A percentile compares a stretch with the other conserved stretches of the same genome.
phyloP scores from a whole-genome alignment of 495 filamentous ascomycete species.

The Hypomontagnella monticulosa region DNA sequence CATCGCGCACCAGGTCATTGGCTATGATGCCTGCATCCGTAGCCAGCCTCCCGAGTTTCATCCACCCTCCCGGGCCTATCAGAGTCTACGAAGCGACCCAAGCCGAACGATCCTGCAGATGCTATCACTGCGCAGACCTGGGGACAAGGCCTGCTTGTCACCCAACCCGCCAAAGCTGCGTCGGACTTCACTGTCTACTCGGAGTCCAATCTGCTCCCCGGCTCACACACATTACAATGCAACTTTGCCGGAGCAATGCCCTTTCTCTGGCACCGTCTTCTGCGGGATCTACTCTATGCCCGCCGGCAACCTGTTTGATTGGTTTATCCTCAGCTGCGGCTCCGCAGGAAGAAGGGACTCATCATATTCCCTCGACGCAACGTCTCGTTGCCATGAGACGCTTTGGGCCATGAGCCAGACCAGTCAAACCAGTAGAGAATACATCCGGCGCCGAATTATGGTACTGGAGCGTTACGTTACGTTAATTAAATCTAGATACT shows the following conservation, averaged over 20 bases:
- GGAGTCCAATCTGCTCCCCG: constrained; percentile 37
- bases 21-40: constrained; percentile 19
- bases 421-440: constrained; percentile 12
- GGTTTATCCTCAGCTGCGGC: constrained; percentile 30
- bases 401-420: constrained; percentile 10
- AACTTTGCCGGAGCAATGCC: constrained; percentile 29
- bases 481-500: constrained; percentile 31
- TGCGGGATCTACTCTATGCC: constrained; percentile 34
- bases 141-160: constrained; percentile 34
- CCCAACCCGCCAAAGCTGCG: constrained; percentile 23
- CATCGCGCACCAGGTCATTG: constrained; percentile 21
- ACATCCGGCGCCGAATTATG: constrained; percentile 2
- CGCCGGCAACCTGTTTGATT: constrained; percentile 25
- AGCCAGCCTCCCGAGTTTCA: constrained; percentile 36
- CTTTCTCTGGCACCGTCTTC: constrained; percentile 35
- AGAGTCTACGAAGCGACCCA: constrained; percentile 26
- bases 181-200: constrained; percentile 37
- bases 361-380: constrained; percentile 34
- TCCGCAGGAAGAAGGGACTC: constrained; percentile 40
- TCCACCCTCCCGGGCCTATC: constrained; percentile 34
- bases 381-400: constrained; percentile 25
- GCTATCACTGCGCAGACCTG: constrained; percentile 35
- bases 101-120: constrained; percentile 36
- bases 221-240: constrained; percentile 28
- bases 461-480: constrained; percentile 32